Evolutionary conservation across 2,329 filamentous ascomycete species (phyloP).

Genomic region (Tolypocladium sp.): DNA sequence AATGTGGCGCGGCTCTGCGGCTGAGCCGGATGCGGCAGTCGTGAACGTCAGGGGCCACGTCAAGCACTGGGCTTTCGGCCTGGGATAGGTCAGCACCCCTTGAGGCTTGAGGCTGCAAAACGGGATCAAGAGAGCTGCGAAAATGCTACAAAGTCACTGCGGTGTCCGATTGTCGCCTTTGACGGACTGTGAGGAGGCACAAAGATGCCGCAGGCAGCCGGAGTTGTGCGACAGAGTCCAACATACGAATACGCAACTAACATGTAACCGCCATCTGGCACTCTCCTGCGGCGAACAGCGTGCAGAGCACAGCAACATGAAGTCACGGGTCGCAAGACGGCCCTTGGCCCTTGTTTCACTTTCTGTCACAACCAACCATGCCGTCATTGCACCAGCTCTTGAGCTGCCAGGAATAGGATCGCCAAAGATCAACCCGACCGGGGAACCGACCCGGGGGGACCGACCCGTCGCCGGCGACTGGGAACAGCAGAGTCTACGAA

Average conservation of each 20-base stretch:
- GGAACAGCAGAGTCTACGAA: background rate
- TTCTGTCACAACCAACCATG: background rate
- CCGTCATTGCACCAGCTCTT: background rate
- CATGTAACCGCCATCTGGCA: too few species aligned
- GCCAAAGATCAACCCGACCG: background rate
- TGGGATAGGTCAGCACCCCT: background rate
- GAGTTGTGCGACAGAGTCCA: too few species aligned
- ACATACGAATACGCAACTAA: too few species aligned
- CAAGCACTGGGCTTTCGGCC: background rate
- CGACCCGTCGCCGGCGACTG: background rate
- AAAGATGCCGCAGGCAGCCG: background rate
- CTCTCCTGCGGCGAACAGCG: too few species aligned
- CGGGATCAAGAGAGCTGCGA: background rate
- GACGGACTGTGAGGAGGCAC: background rate
- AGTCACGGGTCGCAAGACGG: too few species aligned
- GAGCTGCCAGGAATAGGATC: background rate
- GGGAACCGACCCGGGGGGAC: background rate
- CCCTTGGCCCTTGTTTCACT: too few species aligned
- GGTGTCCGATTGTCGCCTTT: too few species aligned
- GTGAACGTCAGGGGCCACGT: slow-evolving; percentile 5
- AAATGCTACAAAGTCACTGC: background rate
- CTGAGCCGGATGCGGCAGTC: background rate
- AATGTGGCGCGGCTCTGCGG: slow-evolving; percentile 10
- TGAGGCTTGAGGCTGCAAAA: background rate
- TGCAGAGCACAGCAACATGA: too few species aligned